Evolutionary conservation across 2,329 filamentous ascomycete genomes (phyloP).

Genomic region (Blumeria graminis): DNA sequence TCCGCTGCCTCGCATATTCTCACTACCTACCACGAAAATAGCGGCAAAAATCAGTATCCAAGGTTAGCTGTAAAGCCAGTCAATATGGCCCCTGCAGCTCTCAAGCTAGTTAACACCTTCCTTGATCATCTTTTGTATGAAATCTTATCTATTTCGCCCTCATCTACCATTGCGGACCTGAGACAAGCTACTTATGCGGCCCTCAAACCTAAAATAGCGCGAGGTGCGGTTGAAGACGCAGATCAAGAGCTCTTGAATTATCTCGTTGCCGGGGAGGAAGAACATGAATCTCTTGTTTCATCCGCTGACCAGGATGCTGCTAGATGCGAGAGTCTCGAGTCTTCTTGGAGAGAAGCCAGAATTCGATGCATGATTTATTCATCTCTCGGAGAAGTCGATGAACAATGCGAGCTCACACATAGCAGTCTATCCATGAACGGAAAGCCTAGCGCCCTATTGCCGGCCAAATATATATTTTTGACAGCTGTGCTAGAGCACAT

Average conservation of each 20-base stretch:
- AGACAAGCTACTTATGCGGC: slow-evolving; percentile 68
- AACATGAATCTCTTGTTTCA: slow-evolving; percentile 31
- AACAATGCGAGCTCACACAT: slow-evolving; percentile 83
- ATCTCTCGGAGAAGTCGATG: slow-evolving; percentile 85
- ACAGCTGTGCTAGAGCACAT: slow-evolving; percentile 88
- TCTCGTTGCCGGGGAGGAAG: slow-evolving; percentile 53
- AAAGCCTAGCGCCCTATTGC: slow-evolving; percentile 46
- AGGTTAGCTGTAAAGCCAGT: slow-evolving; percentile 43
- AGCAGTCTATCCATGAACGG: slow-evolving; percentile 31
- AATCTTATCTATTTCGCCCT: slow-evolving; percentile 57
- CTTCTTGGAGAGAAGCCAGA: slow-evolving; percentile 81
- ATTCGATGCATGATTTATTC: slow-evolving; percentile 97
- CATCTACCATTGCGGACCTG: slow-evolving; percentile 50
- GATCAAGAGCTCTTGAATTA: slow-evolving; percentile 79
- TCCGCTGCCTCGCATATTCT: slow-evolving; percentile 81
- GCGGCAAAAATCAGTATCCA: slow-evolving; percentile 42
- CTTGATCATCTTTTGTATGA: slow-evolving; percentile 84
- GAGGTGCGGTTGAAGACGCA: slow-evolving; percentile 57
- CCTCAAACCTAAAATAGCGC: slow-evolving; percentile 70
- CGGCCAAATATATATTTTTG: slow-evolving; percentile 82
- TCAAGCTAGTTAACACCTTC: slow-evolving; percentile 70
- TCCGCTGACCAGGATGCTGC: slow-evolving; percentile 42
- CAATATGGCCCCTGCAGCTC: slow-evolving; percentile 45
- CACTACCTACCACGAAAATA: slow-evolving; percentile 62
- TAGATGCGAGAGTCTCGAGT: slow-evolving; percentile 28